Conservation (phyloP, 2,329 filamentous ascomycete genomes). For the Chalaropsis thielavioides region DNA sequence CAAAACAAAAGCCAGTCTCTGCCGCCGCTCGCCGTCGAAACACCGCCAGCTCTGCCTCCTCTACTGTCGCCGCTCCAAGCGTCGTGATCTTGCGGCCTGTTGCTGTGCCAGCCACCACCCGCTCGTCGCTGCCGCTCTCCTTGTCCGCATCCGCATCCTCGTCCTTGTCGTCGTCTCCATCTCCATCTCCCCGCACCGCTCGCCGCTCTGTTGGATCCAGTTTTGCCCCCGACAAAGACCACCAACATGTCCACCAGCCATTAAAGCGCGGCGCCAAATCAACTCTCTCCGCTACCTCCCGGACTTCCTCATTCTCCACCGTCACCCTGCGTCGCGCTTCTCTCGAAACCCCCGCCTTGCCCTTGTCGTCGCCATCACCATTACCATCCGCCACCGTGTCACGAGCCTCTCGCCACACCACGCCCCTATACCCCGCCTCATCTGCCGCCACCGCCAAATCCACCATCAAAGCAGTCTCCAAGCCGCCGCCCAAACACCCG, state of each 20-base stretch:
- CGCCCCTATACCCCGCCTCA: neutral
- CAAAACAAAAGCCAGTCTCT: neutral
- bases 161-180: neutral
- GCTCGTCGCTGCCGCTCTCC: neutral
- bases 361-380: neutral
- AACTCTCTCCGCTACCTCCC: neutral
- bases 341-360: neutral
- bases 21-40: neutral
- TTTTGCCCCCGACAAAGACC: neutral
- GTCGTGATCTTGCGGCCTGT: constrained; percentile 14
- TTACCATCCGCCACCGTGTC: neutral
- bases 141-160: neutral
- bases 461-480: neutral
- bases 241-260: constrained; percentile 12
- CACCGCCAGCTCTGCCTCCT: neutral
- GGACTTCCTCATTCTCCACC: neutral
- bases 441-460: neutral
- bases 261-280: constrained; percentile 11
- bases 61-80: neutral
- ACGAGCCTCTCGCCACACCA: neutral
- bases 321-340: neutral
- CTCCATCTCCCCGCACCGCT: neutral
- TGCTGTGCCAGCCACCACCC: neutral
- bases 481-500: neutral
- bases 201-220: neutral